Evolutionary conservation across 352 stramenopile genomes (phyloP), one percentile per base, ranked within the genome.

Genomic region (Pythium phragmiticola): DNA sequence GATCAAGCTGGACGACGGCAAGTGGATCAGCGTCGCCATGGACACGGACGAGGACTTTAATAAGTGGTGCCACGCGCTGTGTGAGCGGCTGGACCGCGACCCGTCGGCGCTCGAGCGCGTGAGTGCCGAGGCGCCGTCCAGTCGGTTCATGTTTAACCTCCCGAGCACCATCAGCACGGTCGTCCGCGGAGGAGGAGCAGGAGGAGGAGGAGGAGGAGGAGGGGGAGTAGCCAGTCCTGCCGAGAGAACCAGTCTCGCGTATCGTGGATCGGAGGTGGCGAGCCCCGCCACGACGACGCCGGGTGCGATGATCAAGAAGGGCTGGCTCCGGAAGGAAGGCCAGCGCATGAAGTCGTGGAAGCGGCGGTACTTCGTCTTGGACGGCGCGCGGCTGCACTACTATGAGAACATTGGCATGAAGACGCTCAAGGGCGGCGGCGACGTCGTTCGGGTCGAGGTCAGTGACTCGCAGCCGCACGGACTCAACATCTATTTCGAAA

Each of bases 321-420:
- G 86, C 17, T 92, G 86, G 83, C 61, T 94, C 53, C 78, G 77
- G 39, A 94, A 94, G 65, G 82, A 94, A 77, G 86, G 86, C 37
- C 73, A 84, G 9, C 63, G 74, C 45, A 68, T 85, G 34, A 89
- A 88, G 48, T 88, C 74, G 36, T 88, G 88, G 58, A 92, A 92
- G 57, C 80, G 84, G 4, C 83, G 86, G 21, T 93, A 89, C 66
- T 90, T 94, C 55, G 75, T 91, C 48, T 30, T 80, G 12, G 66
- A 77, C 55, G 70, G 70, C 12, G 51, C 46, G 3, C 51, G 56
- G 13, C 57, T 80, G 28, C 65, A 66, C 57, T 80, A 80, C 59
- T 80, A 63, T 36, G 60, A 76, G 54, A 65, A 65, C 60, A 66
- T 66, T 41, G 68, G 64, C 23, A 72, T 70, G 60, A 62, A 61